Evolutionary conservation across 768 basidiomycete genomes (phyloP).

Genomic region (Russula ochroleuca): DNA sequence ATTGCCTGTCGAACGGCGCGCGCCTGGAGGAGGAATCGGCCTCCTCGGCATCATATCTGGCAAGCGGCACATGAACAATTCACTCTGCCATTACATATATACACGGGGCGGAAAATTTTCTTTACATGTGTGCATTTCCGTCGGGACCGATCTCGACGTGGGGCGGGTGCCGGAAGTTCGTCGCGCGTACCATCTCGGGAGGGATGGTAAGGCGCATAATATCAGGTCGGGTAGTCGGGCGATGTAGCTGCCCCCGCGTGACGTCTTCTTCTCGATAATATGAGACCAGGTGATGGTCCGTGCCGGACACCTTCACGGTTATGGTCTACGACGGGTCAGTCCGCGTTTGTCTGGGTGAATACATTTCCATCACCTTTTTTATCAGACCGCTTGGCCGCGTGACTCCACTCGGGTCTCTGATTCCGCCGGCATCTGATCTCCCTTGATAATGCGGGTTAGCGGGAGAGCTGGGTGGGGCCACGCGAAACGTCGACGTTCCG

Average conservation of each 20-base stretch:
- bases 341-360: constrained; percentile 3
- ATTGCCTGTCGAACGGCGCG: constrained; percentile 20
- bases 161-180: constrained; percentile 81
- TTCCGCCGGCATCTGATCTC: constrained; percentile 27
- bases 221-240: constrained; percentile 65
- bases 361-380: constrained; percentile 59
- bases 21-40: constrained; percentile 25
- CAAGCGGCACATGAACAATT: constrained; percentile 14
- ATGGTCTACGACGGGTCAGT: constrained; percentile 55
- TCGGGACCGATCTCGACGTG: constrained; percentile 71
- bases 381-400: constrained; percentile 55
- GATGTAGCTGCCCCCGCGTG: constrained; percentile 59
- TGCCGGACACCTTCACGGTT: constrained; percentile 73
- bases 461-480: constrained; percentile 18
- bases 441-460: constrained; percentile 19
- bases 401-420: constrained; percentile 15
- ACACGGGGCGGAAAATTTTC: constrained; percentile 1
- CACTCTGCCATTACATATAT: background rate
- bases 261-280: constrained; percentile 83
- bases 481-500: constrained; percentile 26
- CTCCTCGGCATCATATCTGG: constrained; percentile 29
- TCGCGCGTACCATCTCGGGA: constrained; percentile 69
- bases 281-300: constrained; percentile 77
- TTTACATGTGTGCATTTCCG: constrained; percentile 63
- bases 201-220: constrained; percentile 71